Evolutionary conservation across 495 filamentous ascomycete genomes (phyloP), one percentile per base, ranked within the genome.

Genomic region (Aspergillus bridgeri): DNA sequence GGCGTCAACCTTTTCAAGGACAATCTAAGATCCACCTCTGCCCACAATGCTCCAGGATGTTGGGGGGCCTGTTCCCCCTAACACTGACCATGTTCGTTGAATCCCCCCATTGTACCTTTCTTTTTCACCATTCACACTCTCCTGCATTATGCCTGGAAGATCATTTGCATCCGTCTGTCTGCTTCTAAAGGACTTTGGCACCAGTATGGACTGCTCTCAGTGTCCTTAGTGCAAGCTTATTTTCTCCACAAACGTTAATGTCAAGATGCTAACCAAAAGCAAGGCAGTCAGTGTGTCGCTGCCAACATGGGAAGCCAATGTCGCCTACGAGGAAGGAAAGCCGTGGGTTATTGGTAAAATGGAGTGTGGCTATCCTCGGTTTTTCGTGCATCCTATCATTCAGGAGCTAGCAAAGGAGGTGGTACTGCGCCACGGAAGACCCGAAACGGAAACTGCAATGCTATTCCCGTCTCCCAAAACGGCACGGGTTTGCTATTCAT

Each of bases 221-320:
- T 7, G 27, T 29, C 5, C 27, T n/a, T 29, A 29, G 27, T 9
- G 5, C 27, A 7, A 29, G 27, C 27, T 7, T 29, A 5, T 18
- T 29, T 51, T 18, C 48, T 24, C 20, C 3, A 17, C 24, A 51
- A 51, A n/a, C n/a, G n/a, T 38, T 53, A 17, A 27, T 45, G 42
- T 29, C 49, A 43, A 23, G 8, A n/a, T 45, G 29, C 48, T 51
- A 45, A 27, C 22, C 11, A 3, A 17, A 61, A 50, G 22, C 53
- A 44, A 98, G 93, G 95, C 94, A 48, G 90, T 98, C 58, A 97
- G 92, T 69, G 91, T 96, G 20, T 98, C 95, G 3, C 79, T 98
- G 29, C 94, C 94, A 46, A 94, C 93, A 77, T 98, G 94, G 94
- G 83, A 77, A 61, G 75, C 91, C 44, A 96, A 93, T 67, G 76